Evolutionary conservation across 2,329 filamentous ascomycete genomes (phyloP).

Genomic region (Aspergillus eucalypticola): DNA sequence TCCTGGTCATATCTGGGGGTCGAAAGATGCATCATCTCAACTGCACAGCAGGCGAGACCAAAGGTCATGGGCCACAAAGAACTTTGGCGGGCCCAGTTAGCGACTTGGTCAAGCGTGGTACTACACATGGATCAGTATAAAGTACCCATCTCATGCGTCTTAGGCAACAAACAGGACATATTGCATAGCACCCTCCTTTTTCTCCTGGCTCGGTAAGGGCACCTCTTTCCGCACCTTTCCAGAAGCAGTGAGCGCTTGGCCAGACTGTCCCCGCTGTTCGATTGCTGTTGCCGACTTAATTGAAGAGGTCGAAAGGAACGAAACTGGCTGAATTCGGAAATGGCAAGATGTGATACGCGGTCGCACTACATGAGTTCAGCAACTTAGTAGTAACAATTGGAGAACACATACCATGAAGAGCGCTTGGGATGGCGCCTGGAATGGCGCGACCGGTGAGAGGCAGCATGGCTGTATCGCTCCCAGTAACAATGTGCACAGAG

Average conservation of each 20-base stretch:
- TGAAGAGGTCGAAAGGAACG: constrained; percentile 46
- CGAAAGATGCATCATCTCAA: constrained; percentile 94
- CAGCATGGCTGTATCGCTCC: constrained; percentile 25
- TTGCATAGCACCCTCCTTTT: constrained; percentile 54
- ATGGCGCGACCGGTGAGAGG: constrained; percentile 28
- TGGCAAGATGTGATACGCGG: constrained; percentile 31
- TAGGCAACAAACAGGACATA: constrained; percentile 48
- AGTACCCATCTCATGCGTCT: neutral
- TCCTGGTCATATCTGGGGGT: constrained; percentile 90
- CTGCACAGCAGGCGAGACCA: constrained; percentile 83
- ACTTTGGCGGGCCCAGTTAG: constrained; percentile 85
- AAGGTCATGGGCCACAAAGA: constrained; percentile 93
- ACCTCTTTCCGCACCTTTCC: constrained; percentile 51
- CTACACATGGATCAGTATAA: constrained; percentile 22
- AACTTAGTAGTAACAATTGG: constrained; percentile 1
- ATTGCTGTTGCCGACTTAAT: constrained; percentile 46
- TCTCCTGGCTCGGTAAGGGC: constrained; percentile 51
- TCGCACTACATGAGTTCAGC: constrained; percentile 30
- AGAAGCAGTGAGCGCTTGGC: constrained; percentile 40
- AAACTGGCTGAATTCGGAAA: constrained; percentile 38
- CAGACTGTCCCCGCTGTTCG: constrained; percentile 36
- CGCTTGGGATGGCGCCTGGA: constrained; percentile 28
- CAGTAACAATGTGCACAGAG: neutral
- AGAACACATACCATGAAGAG: constrained; percentile 28
- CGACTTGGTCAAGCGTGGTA: constrained; percentile 65